These are phyloP conservation scores for Carex parvula DNA, from an alignment of 176 grass and related monocot genomes.

Conservation along the genomic window DNA sequence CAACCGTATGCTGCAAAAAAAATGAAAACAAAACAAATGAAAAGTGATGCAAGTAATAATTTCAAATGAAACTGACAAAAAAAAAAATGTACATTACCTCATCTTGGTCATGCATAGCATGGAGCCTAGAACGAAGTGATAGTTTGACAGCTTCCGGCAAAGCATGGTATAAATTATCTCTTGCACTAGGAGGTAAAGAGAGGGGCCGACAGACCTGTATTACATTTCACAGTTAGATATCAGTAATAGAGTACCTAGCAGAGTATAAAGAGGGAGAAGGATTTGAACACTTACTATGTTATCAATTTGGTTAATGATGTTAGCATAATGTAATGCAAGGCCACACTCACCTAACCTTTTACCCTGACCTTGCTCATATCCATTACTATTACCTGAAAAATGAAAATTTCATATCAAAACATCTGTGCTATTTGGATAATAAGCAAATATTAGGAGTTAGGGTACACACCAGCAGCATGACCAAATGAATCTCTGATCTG, in stretches of 20 bases:
- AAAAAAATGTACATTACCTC: conserved; percentile 60
- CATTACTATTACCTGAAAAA: conserved; percentile 19
- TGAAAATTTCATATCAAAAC: conserved; percentile 7
- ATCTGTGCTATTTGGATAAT: not conserved
- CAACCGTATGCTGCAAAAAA: conserved; percentile 50
- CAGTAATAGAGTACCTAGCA: not conserved
- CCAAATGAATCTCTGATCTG: conserved; percentile 61
- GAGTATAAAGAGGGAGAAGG: not conserved
- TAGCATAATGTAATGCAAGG: conserved; percentile 95
- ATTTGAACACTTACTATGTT: conserved; percentile 76
- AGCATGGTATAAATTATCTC: conserved; percentile 88
- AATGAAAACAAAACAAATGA: not conserved
- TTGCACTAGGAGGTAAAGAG: conserved; percentile 77
- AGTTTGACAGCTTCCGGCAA: conserved; percentile 73
- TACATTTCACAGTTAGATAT: conserved; percentile 2
- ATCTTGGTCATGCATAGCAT: conserved; percentile 47
- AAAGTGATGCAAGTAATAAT: conserved; percentile 15
- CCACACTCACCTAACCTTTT: conserved; percentile 66
- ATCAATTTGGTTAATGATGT: conserved; percentile 96
- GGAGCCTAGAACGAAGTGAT: conserved; percentile 54
- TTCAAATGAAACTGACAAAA: not conserved
- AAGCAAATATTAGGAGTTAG: not conserved
- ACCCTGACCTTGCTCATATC: conserved; percentile 38
- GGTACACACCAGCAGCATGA: conserved; percentile 40
- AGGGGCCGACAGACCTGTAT: conserved; percentile 81